A percentile compares a stretch with the other conserved stretches of the same genome.
Evolutionary conservation across 768 basidiomycete species (phyloP).

Genomic region (Naganishia antarctica): DNA sequence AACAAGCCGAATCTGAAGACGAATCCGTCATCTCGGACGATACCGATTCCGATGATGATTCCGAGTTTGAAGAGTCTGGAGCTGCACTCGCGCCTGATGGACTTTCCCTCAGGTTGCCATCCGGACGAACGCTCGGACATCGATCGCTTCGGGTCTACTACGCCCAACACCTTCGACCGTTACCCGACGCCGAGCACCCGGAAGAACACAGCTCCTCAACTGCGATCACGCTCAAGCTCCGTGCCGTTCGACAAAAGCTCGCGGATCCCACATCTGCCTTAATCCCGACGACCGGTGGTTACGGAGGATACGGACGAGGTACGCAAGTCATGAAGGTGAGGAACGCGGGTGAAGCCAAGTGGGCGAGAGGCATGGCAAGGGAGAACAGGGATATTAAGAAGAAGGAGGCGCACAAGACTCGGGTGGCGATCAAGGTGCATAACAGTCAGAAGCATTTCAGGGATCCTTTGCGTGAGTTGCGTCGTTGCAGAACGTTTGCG

Average conservation of each 20-base stretch:
- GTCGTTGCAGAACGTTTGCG: not conserved
- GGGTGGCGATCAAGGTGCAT: constrained; percentile 63
- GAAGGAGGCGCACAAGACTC: constrained; percentile 78
- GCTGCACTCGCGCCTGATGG: constrained; percentile 56
- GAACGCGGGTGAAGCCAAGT: constrained; percentile 89
- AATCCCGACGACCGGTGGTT: constrained; percentile 77
- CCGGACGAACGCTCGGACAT: constrained; percentile 87
- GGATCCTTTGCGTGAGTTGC: constrained; percentile 57
- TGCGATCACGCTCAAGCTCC: constrained; percentile 62
- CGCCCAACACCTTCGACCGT: constrained; percentile 63
- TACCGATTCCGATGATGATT: constrained; percentile 32
- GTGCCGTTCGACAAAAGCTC: constrained; percentile 71
- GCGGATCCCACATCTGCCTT: constrained; percentile 78
- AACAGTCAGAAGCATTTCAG: constrained; percentile 85
- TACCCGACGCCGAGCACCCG: constrained; percentile 13
- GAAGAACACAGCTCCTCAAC: constrained; percentile 45
- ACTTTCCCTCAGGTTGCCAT: constrained; percentile 71
- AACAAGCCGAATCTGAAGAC: constrained; percentile 25
- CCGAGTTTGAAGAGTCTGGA: constrained; percentile 33
- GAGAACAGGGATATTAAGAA: constrained; percentile 76
- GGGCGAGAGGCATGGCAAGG: constrained; percentile 79
- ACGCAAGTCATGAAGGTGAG: constrained; percentile 80
- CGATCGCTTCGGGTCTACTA: constrained; percentile 81
- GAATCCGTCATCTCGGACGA: constrained; percentile 43
- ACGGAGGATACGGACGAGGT: constrained; percentile 77